Base-by-base conservation (phyloP, 2,329 filamentous ascomycete species). In the Penicillium sp. region DNA sequence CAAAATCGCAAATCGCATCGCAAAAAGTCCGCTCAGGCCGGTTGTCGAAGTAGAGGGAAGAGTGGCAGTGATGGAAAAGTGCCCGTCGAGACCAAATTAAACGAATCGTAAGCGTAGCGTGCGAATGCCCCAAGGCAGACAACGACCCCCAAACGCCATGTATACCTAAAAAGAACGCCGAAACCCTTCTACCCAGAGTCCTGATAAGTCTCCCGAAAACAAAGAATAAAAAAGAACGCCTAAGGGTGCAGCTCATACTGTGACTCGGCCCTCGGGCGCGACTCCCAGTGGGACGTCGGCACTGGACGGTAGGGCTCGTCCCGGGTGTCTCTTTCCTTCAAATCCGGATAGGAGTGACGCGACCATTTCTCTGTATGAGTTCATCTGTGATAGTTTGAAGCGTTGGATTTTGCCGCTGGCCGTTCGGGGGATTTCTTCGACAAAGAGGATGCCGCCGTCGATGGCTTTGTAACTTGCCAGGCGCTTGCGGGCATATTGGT, bases 391-490 rank as follows among this genome's bases (percentile, higher is more conserved):
- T 24, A 72, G 59, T 49, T 66, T 70, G 61, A 69, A 71, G 6
- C 72, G 65, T 50, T 74, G 66, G 43, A 79, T 76, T 63, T 79
- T 79, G 12, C 77, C 77, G 49, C 75, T 76, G 0, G 74, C 65
- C 2, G 74, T 75, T 41, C 75, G 73, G 4, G 77, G 76, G 29
- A 79, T 75, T 25, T 71, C 63, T 39, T 76, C 71, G 12, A 78
- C 70, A 46, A 78, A 78, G 20, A 72, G 58, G 7, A 79, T 69
- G 0, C 75, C 75, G 5, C 73, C 73, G 7, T 74, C 74, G 0
- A 78, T 57, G 3, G 67, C 65, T 53, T 79, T 79, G 64, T 78
- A 79, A 45, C 71, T 72, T 6, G 75, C 74, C 23, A 79, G 63
- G 40, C 68, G 69, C 1, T 56, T 49, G 10, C 66, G 64, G 10